Base-by-base conservation (phyloP, 225 moss, liverwort and hornwort genomes). In the Ulota crispa region DNA sequence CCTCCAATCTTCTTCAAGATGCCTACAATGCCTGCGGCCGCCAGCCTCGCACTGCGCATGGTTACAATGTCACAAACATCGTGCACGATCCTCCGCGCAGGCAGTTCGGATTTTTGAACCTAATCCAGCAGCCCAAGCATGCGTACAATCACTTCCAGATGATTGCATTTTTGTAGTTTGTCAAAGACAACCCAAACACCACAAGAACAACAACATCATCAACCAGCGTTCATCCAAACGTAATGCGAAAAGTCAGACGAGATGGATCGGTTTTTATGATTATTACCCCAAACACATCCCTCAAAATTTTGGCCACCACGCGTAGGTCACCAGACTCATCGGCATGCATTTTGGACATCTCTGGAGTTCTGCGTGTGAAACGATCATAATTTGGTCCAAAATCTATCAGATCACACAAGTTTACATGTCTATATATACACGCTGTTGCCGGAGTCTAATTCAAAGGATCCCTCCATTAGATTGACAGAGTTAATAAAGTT, bases 11-110 rank as follows among this genome's bases (percentile, higher is more conserved):
- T 97, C 73, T 91, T 97, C 75, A 97, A 81, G 50, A 97, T 90
- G 26, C 97, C 95, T 54, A 94, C 97, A 70, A 97, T 89, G 20
- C 97, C 97, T 52, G 94, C 94, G 11, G 91, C 95, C 76, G 94
- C 93, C 78, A 97, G 82, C 47, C 97, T 86, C 39, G 93, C 97
- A 54, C 94, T 94, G 68, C 95, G 92, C 88, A 93, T 92, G 63
- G 91, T 93, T 24, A 97, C 95, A 70, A 89, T 87, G 76, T 97
- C 95, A 81, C 97, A 97, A 47, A 97, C 89, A 72, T 86, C 82
- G 76, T 90, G 91, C 78, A 95, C 92, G 63, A 95, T 88, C 87
- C 93, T 93, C 55, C 95, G 86, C 55, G 87, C 92, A 67, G 92
- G 86, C 42, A 96, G 42, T 16, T 94, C 92, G 42, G 88, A 87